phyloP scores from a whole-genome alignment of 148 eudicot genomes.

The Salicornia ramosissima region DNA sequence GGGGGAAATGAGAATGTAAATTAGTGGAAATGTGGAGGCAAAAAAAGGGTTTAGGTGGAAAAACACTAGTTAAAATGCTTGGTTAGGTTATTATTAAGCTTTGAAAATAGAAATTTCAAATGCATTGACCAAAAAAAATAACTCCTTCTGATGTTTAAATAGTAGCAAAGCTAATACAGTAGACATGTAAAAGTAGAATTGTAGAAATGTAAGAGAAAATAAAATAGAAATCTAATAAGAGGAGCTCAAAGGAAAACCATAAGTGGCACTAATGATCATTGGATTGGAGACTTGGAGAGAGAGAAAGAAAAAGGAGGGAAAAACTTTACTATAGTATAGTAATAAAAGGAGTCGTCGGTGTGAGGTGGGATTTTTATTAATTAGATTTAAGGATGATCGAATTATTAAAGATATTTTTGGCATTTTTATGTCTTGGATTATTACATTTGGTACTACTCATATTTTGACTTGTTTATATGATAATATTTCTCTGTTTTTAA shows the following conservation, averaged over 20 bases:
- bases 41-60: slow-evolving; percentile 35
- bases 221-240: not conserved
- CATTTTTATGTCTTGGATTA: too few relatives aligned
- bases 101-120: slow-evolving; percentile 13
- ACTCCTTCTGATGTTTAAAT: not conserved
- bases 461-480: too few relatives aligned
- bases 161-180: not conserved
- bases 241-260: slow-evolving; percentile 1
- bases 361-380: not conserved
- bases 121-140: not conserved
- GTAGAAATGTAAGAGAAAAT: not conserved
- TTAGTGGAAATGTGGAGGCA: slow-evolving; percentile 16
- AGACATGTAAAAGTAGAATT: not conserved
- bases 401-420: not conserved
- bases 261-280: slow-evolving; percentile 25
- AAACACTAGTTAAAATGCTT: slow-evolving; percentile 28
- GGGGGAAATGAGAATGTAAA: slow-evolving; percentile 12
- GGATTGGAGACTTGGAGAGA: too few relatives aligned
- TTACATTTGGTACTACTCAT: too few relatives aligned
- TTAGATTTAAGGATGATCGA: slow-evolving; percentile 2
- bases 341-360: slow-evolving; percentile 7
- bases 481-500: too few relatives aligned
- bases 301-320: not conserved
- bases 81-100: slow-evolving; percentile 20
- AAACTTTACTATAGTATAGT: slow-evolving; percentile 20